Percentiles rank a stretch among this genome's conserved stretches.
Conservation (phyloP, 371 early-diverging fungal genomes). For the Phascolomyces articulosus region DNA sequence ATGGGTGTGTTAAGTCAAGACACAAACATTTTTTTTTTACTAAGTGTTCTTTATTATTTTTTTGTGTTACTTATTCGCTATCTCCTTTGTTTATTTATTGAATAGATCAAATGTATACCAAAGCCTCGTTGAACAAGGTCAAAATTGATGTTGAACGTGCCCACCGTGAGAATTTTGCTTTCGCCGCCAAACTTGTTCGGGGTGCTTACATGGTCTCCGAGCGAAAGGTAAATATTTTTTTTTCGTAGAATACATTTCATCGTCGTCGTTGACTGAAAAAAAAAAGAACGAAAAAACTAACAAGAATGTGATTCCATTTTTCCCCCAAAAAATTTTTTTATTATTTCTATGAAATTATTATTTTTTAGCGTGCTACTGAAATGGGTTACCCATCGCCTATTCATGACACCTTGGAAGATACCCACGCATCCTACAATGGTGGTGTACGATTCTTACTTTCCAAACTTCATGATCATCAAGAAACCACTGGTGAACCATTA, state of each 20-base stretch:
- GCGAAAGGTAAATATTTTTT: slow-evolving; percentile 50
- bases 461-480: slow-evolving; percentile 45
- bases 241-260: neutral
- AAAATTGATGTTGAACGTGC: slow-evolving; percentile 71
- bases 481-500: slow-evolving; percentile 26
- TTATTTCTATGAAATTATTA: no score
- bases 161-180: slow-evolving; percentile 69
- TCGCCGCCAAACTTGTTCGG: slow-evolving; percentile 93
- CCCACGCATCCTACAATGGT: slow-evolving; percentile 82
- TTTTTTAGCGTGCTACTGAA: slow-evolving; percentile 65
- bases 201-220: slow-evolving; percentile 94
- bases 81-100: neutral
- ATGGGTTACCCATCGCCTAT: slow-evolving; percentile 80
- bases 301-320: neutral
- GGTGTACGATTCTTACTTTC: slow-evolving; percentile 77
- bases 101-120: slow-evolving; percentile 91
- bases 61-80: neutral
- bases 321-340: neutral
- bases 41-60: neutral
- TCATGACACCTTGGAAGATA: slow-evolving; percentile 76
- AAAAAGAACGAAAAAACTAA: neutral
- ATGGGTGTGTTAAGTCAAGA: no score
- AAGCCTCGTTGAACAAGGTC: slow-evolving; percentile 70
- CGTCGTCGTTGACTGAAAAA: neutral
- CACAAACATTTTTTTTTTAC: no score